Conservation (phyloP, 2,329 filamentous ascomycete genomes). For the Fusarium compactum region DNA sequence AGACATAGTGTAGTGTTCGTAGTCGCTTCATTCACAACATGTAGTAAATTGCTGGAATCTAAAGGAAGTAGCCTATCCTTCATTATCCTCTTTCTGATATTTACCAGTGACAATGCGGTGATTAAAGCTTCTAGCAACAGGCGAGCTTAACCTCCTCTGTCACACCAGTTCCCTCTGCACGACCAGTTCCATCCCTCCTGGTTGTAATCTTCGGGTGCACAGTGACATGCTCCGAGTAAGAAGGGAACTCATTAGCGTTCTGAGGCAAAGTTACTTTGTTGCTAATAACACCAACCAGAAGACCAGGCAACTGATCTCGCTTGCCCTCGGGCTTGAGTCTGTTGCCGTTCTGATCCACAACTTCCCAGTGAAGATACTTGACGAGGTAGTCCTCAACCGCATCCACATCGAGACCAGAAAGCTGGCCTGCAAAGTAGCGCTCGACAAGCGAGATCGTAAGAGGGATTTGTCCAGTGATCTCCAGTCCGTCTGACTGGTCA, state of each 20-base stretch:
- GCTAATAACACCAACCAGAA: not conserved
- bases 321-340: not conserved
- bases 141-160: not conserved
- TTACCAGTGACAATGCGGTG: too few species aligned
- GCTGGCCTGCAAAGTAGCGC: not conserved
- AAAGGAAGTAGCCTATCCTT: not conserved
- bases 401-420: not conserved
- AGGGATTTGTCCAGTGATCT: not conserved
- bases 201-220: not conserved
- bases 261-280: not conserved
- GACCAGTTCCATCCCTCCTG: not conserved
- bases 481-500: not conserved
- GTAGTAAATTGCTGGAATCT: not conserved
- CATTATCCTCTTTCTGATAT: not conserved
- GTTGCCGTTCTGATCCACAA: not conserved
- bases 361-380: not conserved
- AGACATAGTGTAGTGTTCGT: too few species aligned
- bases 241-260: not conserved
- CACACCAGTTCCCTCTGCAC: not conserved
- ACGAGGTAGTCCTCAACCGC: not conserved
- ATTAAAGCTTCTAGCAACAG: not conserved
- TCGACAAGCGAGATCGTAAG: not conserved
- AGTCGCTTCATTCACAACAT: too few species aligned
- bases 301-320: not conserved
- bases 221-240: not conserved